Evolutionary conservation across 2,329 filamentous ascomycete species (phyloP).

Genomic region (Xylariales sp.): DNA sequence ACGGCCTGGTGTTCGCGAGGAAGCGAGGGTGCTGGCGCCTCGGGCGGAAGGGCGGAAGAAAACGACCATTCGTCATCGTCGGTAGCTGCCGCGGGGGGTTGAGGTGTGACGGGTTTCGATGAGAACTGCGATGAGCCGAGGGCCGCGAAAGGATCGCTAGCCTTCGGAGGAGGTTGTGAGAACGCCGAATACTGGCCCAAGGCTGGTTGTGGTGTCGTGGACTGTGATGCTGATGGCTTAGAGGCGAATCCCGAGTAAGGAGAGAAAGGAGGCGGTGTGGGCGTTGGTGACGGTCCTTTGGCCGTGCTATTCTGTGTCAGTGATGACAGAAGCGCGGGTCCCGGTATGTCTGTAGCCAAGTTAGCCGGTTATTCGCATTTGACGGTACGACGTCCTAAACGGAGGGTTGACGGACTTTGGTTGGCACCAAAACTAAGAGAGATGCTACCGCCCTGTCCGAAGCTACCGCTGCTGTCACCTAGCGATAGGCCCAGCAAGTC

Average conservation of each 20-base stretch:
- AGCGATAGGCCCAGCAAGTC: slow-evolving; percentile 91
- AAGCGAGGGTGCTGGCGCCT: slow-evolving; percentile 51
- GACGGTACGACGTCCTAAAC: neutral
- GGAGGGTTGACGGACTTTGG: slow-evolving; percentile 64
- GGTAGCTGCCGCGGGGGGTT: slow-evolving; percentile 43
- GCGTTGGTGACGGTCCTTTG: slow-evolving; percentile 54
- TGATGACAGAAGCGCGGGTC: slow-evolving; percentile 72
- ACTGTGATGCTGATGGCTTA: slow-evolving; percentile 61
- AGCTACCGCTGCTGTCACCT: slow-evolving; percentile 70
- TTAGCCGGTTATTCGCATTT: slow-evolving; percentile 42
- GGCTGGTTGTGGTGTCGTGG: slow-evolving; percentile 64
- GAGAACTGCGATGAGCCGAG: slow-evolving; percentile 57
- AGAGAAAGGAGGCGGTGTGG: slow-evolving; percentile 62
- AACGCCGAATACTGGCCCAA: slow-evolving; percentile 60
- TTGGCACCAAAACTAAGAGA: slow-evolving; percentile 82
- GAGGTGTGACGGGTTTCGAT: slow-evolving; percentile 53
- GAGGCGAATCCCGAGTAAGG: slow-evolving; percentile 67
- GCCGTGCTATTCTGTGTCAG: slow-evolving; percentile 70
- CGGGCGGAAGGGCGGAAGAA: slow-evolving; percentile 81
- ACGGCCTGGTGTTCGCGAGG: slow-evolving; percentile 72
- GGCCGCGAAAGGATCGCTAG: slow-evolving; percentile 65
- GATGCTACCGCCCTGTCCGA: slow-evolving; percentile 82
- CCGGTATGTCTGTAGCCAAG: slow-evolving; percentile 66
- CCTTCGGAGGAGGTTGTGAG: slow-evolving; percentile 56
- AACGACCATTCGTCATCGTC: slow-evolving; percentile 97